Base-by-base conservation (phyloP, 306 rosid species). In the Prunus campanulata region DNA sequence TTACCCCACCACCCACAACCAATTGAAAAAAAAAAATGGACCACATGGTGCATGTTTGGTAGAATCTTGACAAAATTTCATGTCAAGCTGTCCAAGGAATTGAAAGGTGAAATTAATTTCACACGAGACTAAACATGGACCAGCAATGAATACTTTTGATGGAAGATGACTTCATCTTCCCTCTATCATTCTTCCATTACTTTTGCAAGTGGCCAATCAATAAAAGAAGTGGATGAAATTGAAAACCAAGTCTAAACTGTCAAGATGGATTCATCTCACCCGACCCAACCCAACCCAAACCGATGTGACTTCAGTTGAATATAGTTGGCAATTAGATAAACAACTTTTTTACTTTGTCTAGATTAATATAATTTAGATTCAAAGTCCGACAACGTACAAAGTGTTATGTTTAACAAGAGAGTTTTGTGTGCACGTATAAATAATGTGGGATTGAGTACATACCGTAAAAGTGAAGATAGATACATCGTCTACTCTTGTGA, bases 381-480 rank as follows among this genome's bases (percentile, higher is more conserved):
- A 35, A 35, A 35, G 42, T 35, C 42, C 8, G 39, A 32, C 7
- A 32, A 5, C 0, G 2, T 6, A 35, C 6, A 6, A 5, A 35
- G 42, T 35, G 42, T 5, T 5, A 5, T 35, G 8, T 35, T 35
- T 5, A 35, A 35, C 2, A 5, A 35, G 42, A 5, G 42, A 35
- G 8, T 35, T 35, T 35, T 5, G 8, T 6, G 42, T 35, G 1
- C 8, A 1, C 42, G 2, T 35, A 35, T 35, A 5, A 35, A 35
- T 35, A 35, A 35, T 10, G 9, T 3, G 62, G 0, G 4, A 18
- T 35, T n/a, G 19, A 25, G 65, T 24, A 32, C 77, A 7, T 86
- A 95, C 97, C 90, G 86, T 77, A 19, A 90, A 84, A 59, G 90
- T 77, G 48, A 92, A 89, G 4, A 66, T 87, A 49, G 98, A 95